These are phyloP conservation scores for Mitragyna speciosa DNA, from an alignment of 257 asterid species.

Conservation along the genomic window DNA sequence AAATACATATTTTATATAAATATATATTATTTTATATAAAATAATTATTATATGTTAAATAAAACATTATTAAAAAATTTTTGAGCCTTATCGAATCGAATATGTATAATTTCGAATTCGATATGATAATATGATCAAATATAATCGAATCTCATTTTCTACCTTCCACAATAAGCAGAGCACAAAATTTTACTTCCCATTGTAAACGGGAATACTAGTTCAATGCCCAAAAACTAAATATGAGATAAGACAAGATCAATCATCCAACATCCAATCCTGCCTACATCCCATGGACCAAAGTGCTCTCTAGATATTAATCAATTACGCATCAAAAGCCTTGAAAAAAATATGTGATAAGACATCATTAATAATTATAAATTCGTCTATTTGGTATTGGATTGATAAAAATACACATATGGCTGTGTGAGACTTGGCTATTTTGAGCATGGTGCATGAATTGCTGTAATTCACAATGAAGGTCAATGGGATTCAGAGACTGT, in stretches of 20 bases:
- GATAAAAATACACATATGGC: too few relatives aligned
- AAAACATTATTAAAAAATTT: too few relatives aligned
- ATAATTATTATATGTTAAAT: too few relatives aligned
- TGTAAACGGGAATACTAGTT: not conserved
- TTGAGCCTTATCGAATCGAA: too few relatives aligned
- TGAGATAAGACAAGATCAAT: not conserved
- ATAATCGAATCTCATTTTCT: too few relatives aligned
- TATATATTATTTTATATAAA: too few relatives aligned
- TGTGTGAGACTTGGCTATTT: not conserved
- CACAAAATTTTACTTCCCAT: too few relatives aligned
- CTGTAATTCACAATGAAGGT: not conserved
- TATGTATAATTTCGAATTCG: too few relatives aligned
- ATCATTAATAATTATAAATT: not conserved
- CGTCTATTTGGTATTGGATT: too few relatives aligned
- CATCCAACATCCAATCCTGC: not conserved
- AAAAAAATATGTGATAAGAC: not conserved
- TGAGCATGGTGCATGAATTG: not conserved
- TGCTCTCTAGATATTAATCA: not conserved
- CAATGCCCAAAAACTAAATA: not conserved
- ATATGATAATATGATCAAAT: too few relatives aligned
- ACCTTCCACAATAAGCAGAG: too few relatives aligned
- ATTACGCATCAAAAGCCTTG: not conserved
- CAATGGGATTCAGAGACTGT: not conserved
- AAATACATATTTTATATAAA: too few relatives aligned
- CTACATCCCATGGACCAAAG: not conserved